These are phyloP conservation scores for Aspergillus ellipticus DNA, from an alignment of 495 filamentous ascomycete genomes.

Conservation along the genomic window DNA sequence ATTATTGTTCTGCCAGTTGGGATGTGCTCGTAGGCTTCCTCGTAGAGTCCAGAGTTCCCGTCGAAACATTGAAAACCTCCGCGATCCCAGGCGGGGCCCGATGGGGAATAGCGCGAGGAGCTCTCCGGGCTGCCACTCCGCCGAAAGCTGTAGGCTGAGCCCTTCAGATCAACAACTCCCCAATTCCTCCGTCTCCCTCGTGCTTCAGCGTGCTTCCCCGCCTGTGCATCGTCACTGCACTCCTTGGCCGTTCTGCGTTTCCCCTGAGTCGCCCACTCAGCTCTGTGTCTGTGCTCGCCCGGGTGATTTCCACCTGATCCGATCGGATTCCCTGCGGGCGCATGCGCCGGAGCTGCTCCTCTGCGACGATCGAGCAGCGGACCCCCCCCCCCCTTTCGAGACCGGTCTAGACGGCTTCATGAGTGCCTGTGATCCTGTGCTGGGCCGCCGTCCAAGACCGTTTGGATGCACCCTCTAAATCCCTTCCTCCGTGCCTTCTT, in stretches of 20 bases:
- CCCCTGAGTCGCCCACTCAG: background rate
- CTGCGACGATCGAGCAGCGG: constrained; percentile 30
- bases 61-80: too few species aligned
- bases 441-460: constrained; percentile 50
- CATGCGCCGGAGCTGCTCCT: constrained; percentile 40
- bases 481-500: constrained; percentile 98
- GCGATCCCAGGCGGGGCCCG: background rate
- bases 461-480: constrained; percentile 99
- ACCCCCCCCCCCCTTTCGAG: constrained; percentile 20
- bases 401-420: constrained; percentile 39
- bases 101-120: constrained; percentile 20
- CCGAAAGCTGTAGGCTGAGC: constrained; percentile 20
- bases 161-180: background rate
- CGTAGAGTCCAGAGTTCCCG: too few species aligned
- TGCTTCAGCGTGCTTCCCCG: background rate
- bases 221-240: background rate
- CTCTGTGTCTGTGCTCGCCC: background rate
- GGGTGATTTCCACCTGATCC: background rate
- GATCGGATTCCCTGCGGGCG: constrained; percentile 22
- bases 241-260: background rate
- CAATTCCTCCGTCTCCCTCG: background rate
- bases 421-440: constrained; percentile 30
- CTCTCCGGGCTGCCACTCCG: constrained; percentile 15
- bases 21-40: too few species aligned
- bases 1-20: background rate